Base-by-base conservation (phyloP, 164 flowering plant species). In the Umbellularia californica region DNA sequence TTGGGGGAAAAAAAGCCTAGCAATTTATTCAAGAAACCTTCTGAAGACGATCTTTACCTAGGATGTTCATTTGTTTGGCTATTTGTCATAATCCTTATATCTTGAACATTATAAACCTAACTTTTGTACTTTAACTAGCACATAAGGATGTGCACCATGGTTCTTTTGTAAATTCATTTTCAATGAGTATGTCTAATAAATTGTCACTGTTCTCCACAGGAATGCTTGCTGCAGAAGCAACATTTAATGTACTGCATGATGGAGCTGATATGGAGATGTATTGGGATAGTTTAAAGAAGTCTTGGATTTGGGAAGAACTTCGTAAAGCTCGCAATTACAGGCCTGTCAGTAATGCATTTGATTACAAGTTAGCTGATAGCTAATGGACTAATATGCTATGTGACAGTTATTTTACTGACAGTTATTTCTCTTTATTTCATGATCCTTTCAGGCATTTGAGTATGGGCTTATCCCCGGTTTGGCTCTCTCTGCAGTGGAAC, bases 271-370 rank as follows among this genome's bases (percentile, higher is more conserved):
- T 94, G 93, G 90, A 89, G 71, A 67, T 68, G 28, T 96, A 90
- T 76, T 92, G 97, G 95, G 89, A 90, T 58, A 78, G 65, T 63
- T 82, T 96, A 74, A 83, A 79, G 83, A 85, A 81, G 62, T 93
- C 98, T 20, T 96, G 99, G 99, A 82, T 92, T 68, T 96, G 98
- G 99, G 84, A 92, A 72, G 99, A 96, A 79, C 95, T 96, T 35
- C 77, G 86, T 71, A 76, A 24, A 77, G 93, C 97, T 75, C 85
- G 99, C 72, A 96, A 96, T 79, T 96, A 87, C 77, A 86, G 98
- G 30, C 99, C 98, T 41, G 99, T 95, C 28, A 81, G 93, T 87
- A 60, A 74, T 65, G 60, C 71, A 14, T 69, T 69, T 47, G 55
- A 51, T 69, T 20, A 41, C 20, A 41, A 47, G 30, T 20, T 35